These are phyloP conservation scores for Lobosporangium transversale DNA, from an alignment of 192 early-diverging fungal species.

Conservation along the genomic window DNA sequence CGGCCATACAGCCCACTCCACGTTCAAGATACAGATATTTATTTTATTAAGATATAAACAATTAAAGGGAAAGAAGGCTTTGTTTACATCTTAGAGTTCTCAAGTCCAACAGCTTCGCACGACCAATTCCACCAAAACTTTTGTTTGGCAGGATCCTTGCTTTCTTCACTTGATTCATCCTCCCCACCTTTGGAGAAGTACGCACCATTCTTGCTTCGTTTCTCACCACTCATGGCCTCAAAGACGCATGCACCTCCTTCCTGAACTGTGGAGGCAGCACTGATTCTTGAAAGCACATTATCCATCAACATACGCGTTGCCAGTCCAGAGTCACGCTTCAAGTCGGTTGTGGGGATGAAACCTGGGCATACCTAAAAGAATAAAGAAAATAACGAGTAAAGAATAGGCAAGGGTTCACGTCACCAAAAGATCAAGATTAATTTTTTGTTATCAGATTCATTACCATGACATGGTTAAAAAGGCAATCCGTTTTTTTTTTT, in stretches of 20 bases:
- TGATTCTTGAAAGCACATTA: conserved; percentile 34
- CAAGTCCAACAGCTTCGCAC: conserved; percentile 30
- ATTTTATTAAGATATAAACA: too few species aligned
- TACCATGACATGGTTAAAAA: not conserved
- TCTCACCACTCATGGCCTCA: conserved; percentile 16
- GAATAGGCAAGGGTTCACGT: too few species aligned
- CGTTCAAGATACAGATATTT: too few species aligned
- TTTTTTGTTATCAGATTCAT: not conserved
- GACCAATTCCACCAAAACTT: conserved; percentile 55
- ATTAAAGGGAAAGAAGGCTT: too few species aligned
- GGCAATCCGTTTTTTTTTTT: too few species aligned
- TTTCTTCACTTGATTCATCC: conserved; percentile 45
- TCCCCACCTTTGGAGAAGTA: conserved; percentile 16
- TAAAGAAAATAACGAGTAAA: too few species aligned
- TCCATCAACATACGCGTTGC: conserved; percentile 38
- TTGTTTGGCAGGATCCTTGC: conserved; percentile 45
- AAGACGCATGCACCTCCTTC: conserved; percentile 40
- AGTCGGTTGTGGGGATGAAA: conserved; percentile 45
- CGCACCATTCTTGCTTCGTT: conserved; percentile 17
- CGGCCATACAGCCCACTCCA: too few species aligned
- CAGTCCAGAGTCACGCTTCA: conserved; percentile 44
- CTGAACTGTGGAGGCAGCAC: conserved; percentile 32
- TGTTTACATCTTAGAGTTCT: too few species aligned
- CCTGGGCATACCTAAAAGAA: conserved; percentile 39
- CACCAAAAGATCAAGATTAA: too few species aligned